Evolutionary conservation across 345 rosid species (phyloP).

Genomic region (Sisymbrium altissimum): DNA sequence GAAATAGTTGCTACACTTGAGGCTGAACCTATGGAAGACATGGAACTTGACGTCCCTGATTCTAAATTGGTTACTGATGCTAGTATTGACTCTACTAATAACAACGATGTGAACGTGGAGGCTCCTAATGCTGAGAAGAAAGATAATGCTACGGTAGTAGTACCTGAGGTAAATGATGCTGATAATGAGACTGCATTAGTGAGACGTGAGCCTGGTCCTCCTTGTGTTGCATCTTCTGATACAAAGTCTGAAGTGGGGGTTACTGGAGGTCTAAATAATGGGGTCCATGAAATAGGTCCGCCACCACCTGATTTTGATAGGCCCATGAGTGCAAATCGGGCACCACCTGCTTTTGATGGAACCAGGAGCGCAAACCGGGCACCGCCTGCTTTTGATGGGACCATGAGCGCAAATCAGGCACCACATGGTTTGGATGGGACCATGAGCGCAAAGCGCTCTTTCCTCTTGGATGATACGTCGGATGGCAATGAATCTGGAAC

Average conservation of each 20-base stretch:
- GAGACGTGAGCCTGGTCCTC: slow-evolving; percentile 24
- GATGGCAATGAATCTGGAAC: slow-evolving; percentile 67
- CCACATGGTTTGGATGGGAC: slow-evolving; percentile 35
- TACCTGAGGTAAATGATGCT: slow-evolving; percentile 29
- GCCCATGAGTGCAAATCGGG: slow-evolving; percentile 30
- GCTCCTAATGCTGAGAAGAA: slow-evolving; percentile 29
- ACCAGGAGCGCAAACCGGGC: slow-evolving; percentile 34
- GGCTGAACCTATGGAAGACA: slow-evolving; percentile 22
- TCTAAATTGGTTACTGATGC: slow-evolving; percentile 23
- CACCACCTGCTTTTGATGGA: slow-evolving; percentile 35
- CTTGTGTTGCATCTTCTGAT: slow-evolving; percentile 37
- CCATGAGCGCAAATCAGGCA: slow-evolving; percentile 32
- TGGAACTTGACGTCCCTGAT: slow-evolving; percentile 26
- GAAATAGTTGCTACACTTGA: slow-evolving; percentile 20
- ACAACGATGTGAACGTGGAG: slow-evolving; percentile 27
- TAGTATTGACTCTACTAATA: slow-evolving; percentile 7
- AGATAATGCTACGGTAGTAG: slow-evolving; percentile 22
- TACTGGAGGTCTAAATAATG: slow-evolving; percentile 36
- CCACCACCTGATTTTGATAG: slow-evolving; percentile 34
- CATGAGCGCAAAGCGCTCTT: slow-evolving; percentile 38
- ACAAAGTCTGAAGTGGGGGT: slow-evolving; percentile 35
- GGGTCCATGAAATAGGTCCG: slow-evolving; percentile 21
- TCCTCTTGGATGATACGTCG: slow-evolving; percentile 42
- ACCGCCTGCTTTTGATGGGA: slow-evolving; percentile 33
- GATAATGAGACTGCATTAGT: slow-evolving; percentile 24